A percentile compares a stretch with the other conserved stretches of the same genome.
Evolutionary conservation across 2,329 filamentous ascomycete genomes (phyloP).

Genomic region (Boeremia lycopersici): DNA sequence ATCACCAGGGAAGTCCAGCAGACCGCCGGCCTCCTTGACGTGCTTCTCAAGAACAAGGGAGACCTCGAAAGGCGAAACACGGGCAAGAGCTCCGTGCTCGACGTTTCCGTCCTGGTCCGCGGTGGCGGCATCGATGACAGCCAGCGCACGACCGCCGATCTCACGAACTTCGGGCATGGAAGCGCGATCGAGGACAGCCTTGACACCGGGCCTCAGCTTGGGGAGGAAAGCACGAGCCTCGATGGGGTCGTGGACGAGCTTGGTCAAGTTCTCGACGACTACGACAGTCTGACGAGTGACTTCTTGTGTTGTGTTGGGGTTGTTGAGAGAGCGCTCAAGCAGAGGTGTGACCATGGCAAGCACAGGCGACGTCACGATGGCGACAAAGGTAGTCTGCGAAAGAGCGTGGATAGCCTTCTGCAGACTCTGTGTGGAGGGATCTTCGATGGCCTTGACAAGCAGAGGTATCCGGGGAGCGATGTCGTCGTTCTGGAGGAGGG

Average conservation of each 20-base stretch:
- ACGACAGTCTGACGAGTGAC: constrained; percentile 94
- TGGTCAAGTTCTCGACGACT: constrained; percentile 96
- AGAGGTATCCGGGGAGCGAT: constrained; percentile 90
- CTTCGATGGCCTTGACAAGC: constrained; percentile 92
- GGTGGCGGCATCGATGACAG: constrained; percentile 95
- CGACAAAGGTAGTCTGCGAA: constrained; percentile 98
- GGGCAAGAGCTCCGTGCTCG: constrained; percentile 62
- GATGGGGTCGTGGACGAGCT: constrained; percentile 93
- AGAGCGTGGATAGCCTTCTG: constrained; percentile 97
- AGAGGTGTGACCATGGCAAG: constrained; percentile 93
- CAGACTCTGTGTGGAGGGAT: constrained; percentile 84
- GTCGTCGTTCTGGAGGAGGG: constrained; percentile 94
- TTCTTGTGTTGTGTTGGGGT: constrained; percentile 87
- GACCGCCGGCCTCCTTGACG: constrained; percentile 71
- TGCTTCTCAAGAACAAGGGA: constrained; percentile 75
- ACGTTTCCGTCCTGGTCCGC: constrained; percentile 62
- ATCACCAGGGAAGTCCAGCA: constrained; percentile 67
- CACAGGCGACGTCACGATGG: constrained; percentile 92
- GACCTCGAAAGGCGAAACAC: constrained; percentile 74
- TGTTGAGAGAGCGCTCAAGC: constrained; percentile 91
- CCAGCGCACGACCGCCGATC: constrained; percentile 79
- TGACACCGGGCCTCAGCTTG: constrained; percentile 91
- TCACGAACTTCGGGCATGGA: constrained; percentile 95
- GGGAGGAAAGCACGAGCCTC: constrained; percentile 95
- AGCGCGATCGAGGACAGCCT: constrained; percentile 83